A percentile compares a stretch with the other conserved stretches of the same genome.
phyloP scores from a whole-genome alignment of 140 eudicot species.

The Stevia rebaudiana region DNA sequence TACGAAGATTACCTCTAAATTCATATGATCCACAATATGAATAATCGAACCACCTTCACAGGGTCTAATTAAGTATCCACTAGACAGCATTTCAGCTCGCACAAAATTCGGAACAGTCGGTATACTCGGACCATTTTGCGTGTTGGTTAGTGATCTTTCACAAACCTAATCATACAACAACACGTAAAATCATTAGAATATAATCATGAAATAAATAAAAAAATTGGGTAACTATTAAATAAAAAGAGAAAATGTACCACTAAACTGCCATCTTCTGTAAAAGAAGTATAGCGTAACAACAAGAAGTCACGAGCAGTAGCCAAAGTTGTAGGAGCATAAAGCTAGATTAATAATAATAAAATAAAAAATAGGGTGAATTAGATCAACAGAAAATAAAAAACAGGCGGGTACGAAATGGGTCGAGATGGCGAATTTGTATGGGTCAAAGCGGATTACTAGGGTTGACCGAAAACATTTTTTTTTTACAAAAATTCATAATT shows the following conservation, averaged over 20 bases:
- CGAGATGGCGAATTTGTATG: background rate
- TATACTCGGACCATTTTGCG: conserved; percentile 49
- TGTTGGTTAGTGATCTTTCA: conserved; percentile 59
- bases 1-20: conserved; percentile 42
- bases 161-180: conserved; percentile 42
- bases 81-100: conserved; percentile 65
- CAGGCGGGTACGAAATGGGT: background rate
- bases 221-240: background rate
- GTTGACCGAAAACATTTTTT: background rate
- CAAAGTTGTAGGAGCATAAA: conserved; percentile 87
- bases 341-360: conserved; percentile 34
- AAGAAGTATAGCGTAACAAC: conserved; percentile 78
- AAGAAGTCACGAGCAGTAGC: conserved; percentile 95
- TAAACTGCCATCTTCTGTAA: conserved; percentile 76
- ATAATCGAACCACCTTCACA: conserved; percentile 84
- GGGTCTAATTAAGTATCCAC: conserved; percentile 78
- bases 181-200: background rate
- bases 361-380: background rate
- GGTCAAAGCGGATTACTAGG: background rate
- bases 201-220: background rate
- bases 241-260: conserved; percentile 45
- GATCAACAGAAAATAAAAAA: background rate
- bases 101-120: conserved; percentile 50
- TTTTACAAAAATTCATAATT: background rate
- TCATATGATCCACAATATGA: conserved; percentile 73